Evolutionary conservation across 2,329 filamentous ascomycete species (phyloP), one percentile per base, ranked within the genome.

Genomic region (Sporothrix brasiliensis): DNA sequence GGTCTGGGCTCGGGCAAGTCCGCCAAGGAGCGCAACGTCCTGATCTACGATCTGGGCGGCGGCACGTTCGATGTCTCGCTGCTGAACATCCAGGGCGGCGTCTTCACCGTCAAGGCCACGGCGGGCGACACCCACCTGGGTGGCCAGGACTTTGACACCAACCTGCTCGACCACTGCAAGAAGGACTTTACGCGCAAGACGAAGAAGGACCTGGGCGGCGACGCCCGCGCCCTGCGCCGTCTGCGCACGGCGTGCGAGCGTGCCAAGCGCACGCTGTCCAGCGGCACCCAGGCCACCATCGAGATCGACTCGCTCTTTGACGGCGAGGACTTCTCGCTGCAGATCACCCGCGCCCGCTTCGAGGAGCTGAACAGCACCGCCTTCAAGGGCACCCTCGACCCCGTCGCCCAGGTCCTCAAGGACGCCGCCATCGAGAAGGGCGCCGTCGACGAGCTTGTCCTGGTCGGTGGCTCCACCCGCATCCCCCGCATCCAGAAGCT

Each of bases 41-140:
- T 99, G 77, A 98, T 99, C 87, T 99, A 98, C 88, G 95, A 99
- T 90, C 91, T 99, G 74, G 95, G 95, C 89, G 95, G 95, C 89
- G 95, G 95, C 89, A 99, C 95, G 82, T 87, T 92, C 76, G 93
- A 99, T 97, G 95, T 99, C 39, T 98, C 95, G 74, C 92, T 98
- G 76, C 89, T 99, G 60, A 94, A 97, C 88, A 98, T 99, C 81
- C 93, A 98, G 86, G 94, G 94, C 80, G 95, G 95, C 88, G 95
- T 99, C 79, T 99, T 99, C 89, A 97, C 94, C 75, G 95, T 98
- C 82, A 97, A 96, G 89, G 94, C 94, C 74, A 98, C 95, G 72
- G 94, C 94, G 79, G 95, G 95, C 89, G 94, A 99, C 79, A 97
- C 93, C 79, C 94, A 97, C 82, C 86, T 97, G 81, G 94, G 94